Conservation (phyloP, 2,329 filamentous ascomycete genomes). For the Fusarium nematophilum region DNA sequence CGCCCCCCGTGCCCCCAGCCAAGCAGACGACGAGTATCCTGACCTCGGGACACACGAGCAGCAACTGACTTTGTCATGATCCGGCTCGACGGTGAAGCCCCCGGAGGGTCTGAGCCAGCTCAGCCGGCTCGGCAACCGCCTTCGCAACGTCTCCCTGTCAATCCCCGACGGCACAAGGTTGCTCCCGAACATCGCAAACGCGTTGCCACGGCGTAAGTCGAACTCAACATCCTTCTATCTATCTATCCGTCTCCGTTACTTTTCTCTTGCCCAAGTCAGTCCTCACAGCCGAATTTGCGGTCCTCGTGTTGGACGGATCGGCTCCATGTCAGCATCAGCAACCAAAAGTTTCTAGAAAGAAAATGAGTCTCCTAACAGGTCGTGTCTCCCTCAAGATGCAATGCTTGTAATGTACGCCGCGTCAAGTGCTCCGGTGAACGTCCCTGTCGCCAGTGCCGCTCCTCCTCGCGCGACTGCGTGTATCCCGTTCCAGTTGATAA, state of each 20-base stretch:
- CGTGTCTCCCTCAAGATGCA: conserved; percentile 54
- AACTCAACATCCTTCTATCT: conserved; percentile 3
- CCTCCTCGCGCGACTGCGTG: conserved; percentile 57
- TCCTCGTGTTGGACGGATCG: background rate
- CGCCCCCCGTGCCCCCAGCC: background rate
- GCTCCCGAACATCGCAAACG: conserved; percentile 59
- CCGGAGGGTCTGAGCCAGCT: conserved; percentile 1
- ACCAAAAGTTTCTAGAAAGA: conserved; percentile 1
- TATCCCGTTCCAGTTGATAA: conserved; percentile 60
- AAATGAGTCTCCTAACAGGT: conserved; percentile 20
- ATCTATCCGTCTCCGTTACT: background rate
- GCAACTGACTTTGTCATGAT: conserved; percentile 18
- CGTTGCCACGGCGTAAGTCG: conserved; percentile 61
- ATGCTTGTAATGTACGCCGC: conserved; percentile 63
- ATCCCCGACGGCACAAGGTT: conserved; percentile 62
- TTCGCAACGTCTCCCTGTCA: conserved; percentile 59
- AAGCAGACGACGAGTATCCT: conserved; percentile 23
- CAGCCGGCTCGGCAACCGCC: conserved; percentile 33
- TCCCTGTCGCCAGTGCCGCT: conserved; percentile 60
- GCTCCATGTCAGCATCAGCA: background rate
- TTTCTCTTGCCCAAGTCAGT: background rate
- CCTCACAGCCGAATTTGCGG: background rate
- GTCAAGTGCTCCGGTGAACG: conserved; percentile 63
- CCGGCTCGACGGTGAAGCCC: conserved; percentile 25
- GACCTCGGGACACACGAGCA: conserved; percentile 16